Evolutionary conservation across 2,329 filamentous ascomycete species (phyloP), one percentile per base, ranked within the genome.

Genomic region (Aspergillus unguis): DNA sequence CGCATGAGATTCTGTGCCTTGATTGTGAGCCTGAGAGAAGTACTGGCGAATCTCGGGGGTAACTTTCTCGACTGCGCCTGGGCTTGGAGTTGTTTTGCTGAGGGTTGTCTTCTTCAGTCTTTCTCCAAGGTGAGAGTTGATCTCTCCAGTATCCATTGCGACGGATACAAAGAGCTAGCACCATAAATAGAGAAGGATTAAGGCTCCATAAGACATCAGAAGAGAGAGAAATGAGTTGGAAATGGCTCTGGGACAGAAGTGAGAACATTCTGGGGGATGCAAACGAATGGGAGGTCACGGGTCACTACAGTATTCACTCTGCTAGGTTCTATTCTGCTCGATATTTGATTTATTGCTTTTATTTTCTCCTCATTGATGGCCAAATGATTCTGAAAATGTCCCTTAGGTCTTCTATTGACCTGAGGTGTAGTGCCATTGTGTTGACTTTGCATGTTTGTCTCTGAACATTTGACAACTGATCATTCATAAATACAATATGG

Each of bases 31-130:
- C 11, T 59, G 58, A 1, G 55, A 43, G 29, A 69, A 64, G 50
- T 70, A 71, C 8, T 58, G 53, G 41, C 52, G 58, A 40, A 74
- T 68, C n/a, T 62, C 59, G 32, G 57, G 62, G 46, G 71, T 67
- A n/a, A 62, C 58, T 10, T 48, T 47, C 5, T 37, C 50, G 33
- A 40, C 29, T 2, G 55, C 35, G 9, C 37, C 25, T 36, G 29
- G 9, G 23, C 26, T 37, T 9, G 37, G 8, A 23, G 28, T 41
- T 6, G 37, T 17, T 32, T 8, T 42, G 28, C 37, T 42, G 33
- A 42, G 10, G 9, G 31, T 43, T 3, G 38, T 29, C 6, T 35
- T 25, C 37, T 31, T 33, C 23, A 49, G 31, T 25, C n/a, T 44
- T 27, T 37, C 40, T 29, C 31, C 2, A 7, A 49, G 27, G 4